Base-by-base conservation (phyloP, 768 basidiomycete species). In the Termitomyces bulborhizus region DNA sequence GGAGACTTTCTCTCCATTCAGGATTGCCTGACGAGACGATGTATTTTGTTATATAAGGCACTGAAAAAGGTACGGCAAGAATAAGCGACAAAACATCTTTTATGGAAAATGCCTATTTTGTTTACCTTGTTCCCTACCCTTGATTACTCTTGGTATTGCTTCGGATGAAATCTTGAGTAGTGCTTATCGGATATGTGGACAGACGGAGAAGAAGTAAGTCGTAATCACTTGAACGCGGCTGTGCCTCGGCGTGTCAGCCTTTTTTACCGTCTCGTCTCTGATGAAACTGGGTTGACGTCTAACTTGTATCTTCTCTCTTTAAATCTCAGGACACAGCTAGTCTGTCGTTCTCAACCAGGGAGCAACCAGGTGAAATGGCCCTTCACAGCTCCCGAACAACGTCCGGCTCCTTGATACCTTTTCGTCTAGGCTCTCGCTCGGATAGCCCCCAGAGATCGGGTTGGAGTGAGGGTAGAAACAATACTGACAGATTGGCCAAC, bases 321-420 rank as follows among this genome's bases (percentile, higher is more conserved):
- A 32, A 32, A 47, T 42, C 21, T 16, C 50, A 61, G 60, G 51
- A 24, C 45, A 60, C 59, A 40, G 59, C 60, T 51, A 60, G 59
- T 58, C 53, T 56, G 56, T 63, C 63, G 40, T 55, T 59, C 47
- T 63, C 66, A 47, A 39, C 54, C 31, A 43, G 26, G 37, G 43
- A 60, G 9, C 58, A 59, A 31, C 54, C 52, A 27, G 56, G 66
- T 45, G 54, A 53, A 12, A 63, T 61, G 58, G 15, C 60, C 40
- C 29, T 62, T 60, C 57, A 64, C 43, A 58, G 58, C 53, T 62
- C 63, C 36, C 62, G 65, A 57, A 58, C 66, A 27, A 59, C 65
- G 29, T 66, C 67, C 29, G 61, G 54, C 44, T 61, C 62, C n/a
- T 54, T 65, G 27, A 44, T 58, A 3, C 60, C 69, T 45, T 64